Percentiles rank a stretch among this genome's conserved stretches.
These are phyloP conservation scores for Haplographium delicatum DNA, from an alignment of 495 filamentous ascomycete genomes.

Conservation along the genomic window DNA sequence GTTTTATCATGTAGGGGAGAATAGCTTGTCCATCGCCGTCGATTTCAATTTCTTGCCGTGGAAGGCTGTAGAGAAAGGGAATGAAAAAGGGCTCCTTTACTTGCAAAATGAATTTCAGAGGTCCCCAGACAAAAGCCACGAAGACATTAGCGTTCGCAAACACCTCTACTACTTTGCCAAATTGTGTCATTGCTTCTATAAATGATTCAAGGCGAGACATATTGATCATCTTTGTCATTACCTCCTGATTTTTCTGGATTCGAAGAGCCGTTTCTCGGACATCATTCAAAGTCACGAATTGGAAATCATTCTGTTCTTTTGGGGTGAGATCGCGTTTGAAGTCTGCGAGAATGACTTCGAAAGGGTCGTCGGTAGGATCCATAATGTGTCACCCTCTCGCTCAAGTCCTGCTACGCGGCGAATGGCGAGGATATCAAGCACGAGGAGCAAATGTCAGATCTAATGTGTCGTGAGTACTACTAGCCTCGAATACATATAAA, in stretches of 20 bases:
- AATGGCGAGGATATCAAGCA: background rate
- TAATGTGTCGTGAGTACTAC: background rate
- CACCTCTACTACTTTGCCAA: conserved; percentile 32
- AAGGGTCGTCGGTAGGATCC: background rate
- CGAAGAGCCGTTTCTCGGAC: conserved; percentile 17
- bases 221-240: conserved; percentile 31
- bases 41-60: too few relatives aligned
- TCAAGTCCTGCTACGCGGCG: background rate
- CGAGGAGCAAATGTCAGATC: background rate
- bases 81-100: conserved; percentile 15
- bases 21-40: too few relatives aligned
- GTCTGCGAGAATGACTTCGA: conserved; percentile 11
- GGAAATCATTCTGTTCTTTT: conserved; percentile 13
- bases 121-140: conserved; percentile 38
- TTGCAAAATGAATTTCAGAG: conserved; percentile 26
- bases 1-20: background rate
- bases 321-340: conserved; percentile 4
- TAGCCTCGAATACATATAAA: background rate
- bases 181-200: conserved; percentile 37
- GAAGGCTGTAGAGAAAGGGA: background rate
- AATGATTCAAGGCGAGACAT: conserved; percentile 33
- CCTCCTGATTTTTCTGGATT: conserved; percentile 34
- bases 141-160: conserved; percentile 29
- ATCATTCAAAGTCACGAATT: conserved; percentile 15
- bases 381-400: background rate